Evolutionary conservation across 1,284 basidiomycete species (phyloP).

Genomic region (Puccinia coronata): DNA sequence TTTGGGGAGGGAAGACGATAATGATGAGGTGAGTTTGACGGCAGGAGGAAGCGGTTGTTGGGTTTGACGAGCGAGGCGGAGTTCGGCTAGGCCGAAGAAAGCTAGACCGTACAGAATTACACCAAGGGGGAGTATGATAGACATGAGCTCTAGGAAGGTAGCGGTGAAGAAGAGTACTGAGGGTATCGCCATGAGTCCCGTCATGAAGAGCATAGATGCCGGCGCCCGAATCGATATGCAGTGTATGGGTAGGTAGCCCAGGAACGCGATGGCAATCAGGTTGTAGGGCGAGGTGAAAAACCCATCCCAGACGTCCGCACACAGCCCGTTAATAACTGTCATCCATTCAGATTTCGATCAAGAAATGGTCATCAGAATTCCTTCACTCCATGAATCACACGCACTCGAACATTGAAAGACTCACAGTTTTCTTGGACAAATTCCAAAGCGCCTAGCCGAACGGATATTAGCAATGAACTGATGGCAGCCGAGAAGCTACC

Average conservation of each 20-base stretch:
- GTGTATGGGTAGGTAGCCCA: constrained; percentile 24
- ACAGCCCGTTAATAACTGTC: constrained; percentile 32
- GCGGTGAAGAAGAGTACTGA: constrained; percentile 22
- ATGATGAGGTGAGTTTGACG: not conserved
- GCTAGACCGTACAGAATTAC: not conserved
- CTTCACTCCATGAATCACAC: no score
- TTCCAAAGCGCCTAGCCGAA: constrained; percentile 16
- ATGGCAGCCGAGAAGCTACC: constrained; percentile 15
- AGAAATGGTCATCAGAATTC: no score
- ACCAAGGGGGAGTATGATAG: constrained; percentile 21
- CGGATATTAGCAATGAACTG: constrained; percentile 11
- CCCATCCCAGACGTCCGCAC: constrained; percentile 38
- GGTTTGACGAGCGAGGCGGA: not conserved
- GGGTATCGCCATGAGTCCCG: constrained; percentile 25
- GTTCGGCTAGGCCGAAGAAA: constrained; percentile 21
- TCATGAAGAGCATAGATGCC: not conserved
- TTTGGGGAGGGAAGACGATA: not conserved
- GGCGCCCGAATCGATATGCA: constrained; percentile 9
- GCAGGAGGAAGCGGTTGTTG: not conserved
- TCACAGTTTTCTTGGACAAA: constrained; percentile 39
- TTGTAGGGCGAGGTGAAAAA: constrained; percentile 34
- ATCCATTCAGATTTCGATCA: not conserved
- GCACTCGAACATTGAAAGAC: not conserved
- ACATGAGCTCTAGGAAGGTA: constrained; percentile 26
- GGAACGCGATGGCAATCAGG: constrained; percentile 18